Evolutionary conservation across 2,329 filamentous ascomycete genomes (phyloP).

Genomic region (Arthroderma sp.): DNA sequence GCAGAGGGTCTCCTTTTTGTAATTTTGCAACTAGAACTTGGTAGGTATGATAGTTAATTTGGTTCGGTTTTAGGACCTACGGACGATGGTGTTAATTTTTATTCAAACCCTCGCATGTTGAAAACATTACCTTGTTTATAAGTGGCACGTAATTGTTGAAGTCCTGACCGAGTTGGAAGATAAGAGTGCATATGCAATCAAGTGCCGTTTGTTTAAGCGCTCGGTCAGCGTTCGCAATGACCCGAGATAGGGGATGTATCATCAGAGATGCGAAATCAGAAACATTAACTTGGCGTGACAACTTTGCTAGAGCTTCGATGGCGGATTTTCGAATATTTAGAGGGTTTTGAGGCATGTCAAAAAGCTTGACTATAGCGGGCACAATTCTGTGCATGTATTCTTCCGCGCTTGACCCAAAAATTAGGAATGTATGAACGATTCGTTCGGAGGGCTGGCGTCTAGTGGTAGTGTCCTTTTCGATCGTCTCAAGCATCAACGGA

Average conservation of each 20-base stretch:
- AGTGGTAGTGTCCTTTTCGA: conserved; percentile 69
- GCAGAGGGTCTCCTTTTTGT: conserved; percentile 87
- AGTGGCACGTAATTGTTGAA: conserved; percentile 90
- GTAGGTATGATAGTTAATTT: conserved; percentile 82
- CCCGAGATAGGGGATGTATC: conserved; percentile 78
- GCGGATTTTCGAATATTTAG: conserved; percentile 68
- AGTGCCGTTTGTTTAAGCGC: conserved; percentile 67
- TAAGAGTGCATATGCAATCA: conserved; percentile 86
- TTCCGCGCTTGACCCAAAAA: conserved; percentile 89
- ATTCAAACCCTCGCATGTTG: no score
- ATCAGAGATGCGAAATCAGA: conserved; percentile 95
- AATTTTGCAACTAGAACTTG: conserved; percentile 84
- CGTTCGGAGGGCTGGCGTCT: conserved; percentile 75
- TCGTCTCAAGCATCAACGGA: conserved; percentile 83
- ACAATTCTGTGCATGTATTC: conserved; percentile 99
- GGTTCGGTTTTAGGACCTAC: conserved; percentile 53
- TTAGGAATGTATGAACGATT: conserved; percentile 85
- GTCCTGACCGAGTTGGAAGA: conserved; percentile 90
- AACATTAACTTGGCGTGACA: conserved; percentile 91
- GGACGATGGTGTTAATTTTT: conserved; percentile 4
- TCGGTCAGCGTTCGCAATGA: conserved; percentile 61
- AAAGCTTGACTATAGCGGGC: conserved; percentile 84
- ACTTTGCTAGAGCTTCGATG: conserved; percentile 86
- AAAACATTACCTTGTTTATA: conserved; percentile 58
- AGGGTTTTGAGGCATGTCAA: conserved; percentile 77